Base-by-base conservation (phyloP, 225 moss, liverwort and hornwort species). In the Lunularia cruciata region DNA sequence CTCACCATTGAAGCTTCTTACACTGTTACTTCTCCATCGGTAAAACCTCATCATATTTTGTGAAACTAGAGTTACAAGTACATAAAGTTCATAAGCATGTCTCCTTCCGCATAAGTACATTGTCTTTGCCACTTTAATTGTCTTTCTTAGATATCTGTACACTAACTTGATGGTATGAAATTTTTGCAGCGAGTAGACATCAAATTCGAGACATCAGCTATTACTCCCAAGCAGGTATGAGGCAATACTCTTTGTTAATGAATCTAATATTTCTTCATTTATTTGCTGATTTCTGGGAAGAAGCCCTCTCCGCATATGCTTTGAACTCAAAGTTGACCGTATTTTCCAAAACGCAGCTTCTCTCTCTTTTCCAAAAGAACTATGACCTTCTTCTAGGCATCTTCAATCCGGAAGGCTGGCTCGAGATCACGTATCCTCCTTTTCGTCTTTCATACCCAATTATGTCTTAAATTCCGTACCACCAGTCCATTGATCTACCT, bases 381-480 rank as follows among this genome's bases (percentile, higher is more conserved):
- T 94, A 91, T 64, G 86, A 87, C 57, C 46, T 90, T n/a, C 70
- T 94, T 36, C 73, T 94, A 26, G 83, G 86, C 36, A 82, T 94
- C 49, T 94, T 94, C 65, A 94, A 94, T 63, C 90, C 94, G 6
- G 81, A 89, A 62, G 94, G 94, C 39, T 90, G 94, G 94, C 82
- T 90, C 13, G 94, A 94, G 67, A 94, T 94, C 43, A 94, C 94
- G 72, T 80, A 80, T 80, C 79, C 79, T 71, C 66, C 10, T 12
- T 20, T 35, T 37, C 23, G 5, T n/a, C 1, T 60, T 23, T 20
- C 11, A 23, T 3, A 0, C 27, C 53, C 10, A 6, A 53, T n/a
- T 53, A 8, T 53, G 12, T 2, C 20, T 8, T 37, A 38, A 23
- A n/a, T 4, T 20, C n/a, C n/a, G n/a, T n/a, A n/a, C n/a, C n/a